Percentiles rank a stretch among this genome's conserved stretches.
Evolutionary conservation across 108 stramenopile genomes (phyloP).

Genomic region (Pseudonitzschia multiseries): DNA sequence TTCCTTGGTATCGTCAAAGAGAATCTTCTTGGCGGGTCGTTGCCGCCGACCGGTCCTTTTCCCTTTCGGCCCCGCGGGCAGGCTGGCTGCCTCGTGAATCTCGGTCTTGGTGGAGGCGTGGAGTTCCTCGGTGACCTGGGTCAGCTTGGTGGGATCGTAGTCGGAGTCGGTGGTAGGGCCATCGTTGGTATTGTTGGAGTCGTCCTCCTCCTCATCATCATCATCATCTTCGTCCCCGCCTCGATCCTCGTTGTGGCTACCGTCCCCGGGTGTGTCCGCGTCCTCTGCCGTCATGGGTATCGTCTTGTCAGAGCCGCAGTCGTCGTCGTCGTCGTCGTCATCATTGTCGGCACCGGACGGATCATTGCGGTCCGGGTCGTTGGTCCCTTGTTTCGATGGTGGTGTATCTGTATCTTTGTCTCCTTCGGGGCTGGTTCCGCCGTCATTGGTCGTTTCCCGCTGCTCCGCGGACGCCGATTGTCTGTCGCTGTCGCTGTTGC

Average conservation of each 20-base stretch:
- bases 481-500: neutral
- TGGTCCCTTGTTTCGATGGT: neutral
- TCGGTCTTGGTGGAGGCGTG: conserved; percentile 9
- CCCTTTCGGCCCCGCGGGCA: neutral
- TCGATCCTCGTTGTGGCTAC: neutral
- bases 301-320: neutral
- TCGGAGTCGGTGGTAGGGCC: neutral
- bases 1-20: neutral
- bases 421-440: neutral
- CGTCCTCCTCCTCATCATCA: neutral
- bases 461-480: neutral
- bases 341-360: neutral
- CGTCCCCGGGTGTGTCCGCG: neutral
- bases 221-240: neutral
- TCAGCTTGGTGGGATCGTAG: neutral
- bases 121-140: neutral
- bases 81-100: neutral
- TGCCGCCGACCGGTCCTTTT: neutral
- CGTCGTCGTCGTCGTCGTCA: conserved; percentile 6
- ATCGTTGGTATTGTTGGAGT: neutral
- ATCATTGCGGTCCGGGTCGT: neutral
- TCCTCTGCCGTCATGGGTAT: conserved; percentile 4
- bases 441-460: neutral
- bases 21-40: neutral
- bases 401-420: too few species aligned